Conservation (phyloP, 352 stramenopile species). For the Globisporangium heterothallicum region DNA sequence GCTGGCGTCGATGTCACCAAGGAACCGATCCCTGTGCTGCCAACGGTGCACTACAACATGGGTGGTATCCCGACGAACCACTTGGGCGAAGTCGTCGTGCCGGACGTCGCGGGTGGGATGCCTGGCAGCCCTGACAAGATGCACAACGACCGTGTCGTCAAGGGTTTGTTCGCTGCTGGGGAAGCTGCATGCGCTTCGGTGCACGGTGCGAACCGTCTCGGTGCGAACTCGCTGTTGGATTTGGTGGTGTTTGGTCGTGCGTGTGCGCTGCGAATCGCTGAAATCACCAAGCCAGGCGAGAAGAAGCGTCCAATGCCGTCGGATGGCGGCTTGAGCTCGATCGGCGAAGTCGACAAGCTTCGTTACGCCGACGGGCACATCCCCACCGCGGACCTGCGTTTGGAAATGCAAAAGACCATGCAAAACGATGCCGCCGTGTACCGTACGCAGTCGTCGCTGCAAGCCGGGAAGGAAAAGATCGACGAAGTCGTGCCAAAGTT, state of each 20-base stretch:
- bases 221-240: slow-evolving; percentile 94
- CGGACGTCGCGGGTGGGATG: slow-evolving; percentile 42
- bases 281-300: slow-evolving; percentile 91
- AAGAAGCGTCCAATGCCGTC: slow-evolving; percentile 69
- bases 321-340: slow-evolving; percentile 81
- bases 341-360: slow-evolving; percentile 88
- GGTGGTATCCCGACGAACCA: slow-evolving; percentile 96
- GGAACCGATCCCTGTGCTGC: slow-evolving; percentile 95
- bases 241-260: slow-evolving; percentile 97
- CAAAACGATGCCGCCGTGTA: slow-evolving; percentile 48
- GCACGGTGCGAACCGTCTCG: slow-evolving; percentile 93
- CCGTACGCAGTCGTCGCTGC: slow-evolving; percentile 58
- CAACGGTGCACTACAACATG: slow-evolving; percentile 99
- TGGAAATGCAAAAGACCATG: slow-evolving; percentile 65
- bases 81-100: slow-evolving; percentile 88
- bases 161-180: slow-evolving; percentile 93
- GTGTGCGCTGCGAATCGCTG: slow-evolving; percentile 90
- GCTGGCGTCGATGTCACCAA: slow-evolving; percentile 97
- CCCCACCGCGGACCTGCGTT: slow-evolving; percentile 81
- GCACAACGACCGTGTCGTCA: slow-evolving; percentile 88
- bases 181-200: slow-evolving; percentile 94
- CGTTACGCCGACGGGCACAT: slow-evolving; percentile 82
- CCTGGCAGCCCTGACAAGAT: slow-evolving; percentile 19
- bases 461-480: slow-evolving; percentile 81
- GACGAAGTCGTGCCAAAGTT: slow-evolving; percentile 89